Base-by-base conservation (phyloP, 768 basidiomycete species). In the Boletus coccyginus region DNA sequence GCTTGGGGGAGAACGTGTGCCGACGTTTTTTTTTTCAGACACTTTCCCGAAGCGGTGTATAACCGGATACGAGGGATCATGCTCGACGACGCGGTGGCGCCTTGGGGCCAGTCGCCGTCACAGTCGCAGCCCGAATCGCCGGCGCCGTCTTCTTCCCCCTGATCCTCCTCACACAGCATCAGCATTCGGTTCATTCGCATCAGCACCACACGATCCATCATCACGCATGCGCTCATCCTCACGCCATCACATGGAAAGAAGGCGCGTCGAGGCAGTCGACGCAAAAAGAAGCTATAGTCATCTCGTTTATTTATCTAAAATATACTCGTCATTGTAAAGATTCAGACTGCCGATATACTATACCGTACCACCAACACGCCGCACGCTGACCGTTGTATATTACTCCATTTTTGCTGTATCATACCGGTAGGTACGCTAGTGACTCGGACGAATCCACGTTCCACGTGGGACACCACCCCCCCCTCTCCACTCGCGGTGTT, bases 51-150 rank as follows among this genome's bases (percentile, higher is more conserved):
- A 46, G 89, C 88, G 10, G 90, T 92, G 52, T 87, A 82, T 65
- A 85, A 85, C 67, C 84, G 90, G 44, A 90, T 92, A 59, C 84
- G 87, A 52, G 88, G 88, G 13, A 88, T 92, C 68, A 80, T 90
- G 78, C 77, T 85, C n/a, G 87, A 88, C 67, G 85, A 88, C 55
- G 76, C 84, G 7, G 73, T 78, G 42, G 74, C 82, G 13, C 77
- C 81, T 2, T 79, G 74, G 78, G 49, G 67, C 13, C 66, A 60
- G 49, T 61, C 65, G 7, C 50, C 66, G 3, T 29, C 50, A 4
- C 16, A 31, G 45, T 60, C 64, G 6, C 69, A 64, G 11, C 36
- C 60, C 12, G 41, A 53, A 7, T 53, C 62, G 0, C 35, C 59
- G 9, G 43, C 45, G 7, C 21, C 52, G 31, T 16, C 51, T 1